Base-by-base conservation (phyloP, 208 protist genomes). In the Chromosphaera perkinsii region DNA sequence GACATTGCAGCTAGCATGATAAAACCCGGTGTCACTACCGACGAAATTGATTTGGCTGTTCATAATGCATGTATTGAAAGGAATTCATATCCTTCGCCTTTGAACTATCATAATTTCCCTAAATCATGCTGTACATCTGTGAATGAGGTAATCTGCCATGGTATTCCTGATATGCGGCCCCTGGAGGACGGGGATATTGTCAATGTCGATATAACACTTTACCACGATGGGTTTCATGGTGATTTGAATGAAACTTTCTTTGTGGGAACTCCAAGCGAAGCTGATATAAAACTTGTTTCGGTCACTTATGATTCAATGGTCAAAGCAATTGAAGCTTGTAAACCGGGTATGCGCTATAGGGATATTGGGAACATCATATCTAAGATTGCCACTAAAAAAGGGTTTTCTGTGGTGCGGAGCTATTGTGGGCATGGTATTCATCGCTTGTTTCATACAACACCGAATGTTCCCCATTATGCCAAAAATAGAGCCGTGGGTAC, bases 81-180 rank as follows among this genome's bases (percentile, higher is more conserved):
- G 29, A 65, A 81, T 48, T 90, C 91, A 72, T 99, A 98, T 76
- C 96, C 96, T 12, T 97, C 94, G 0, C 94, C 96, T 32, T 85
- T 99, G 20, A 97, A 97, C 78, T 99, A 99, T 77, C 88, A 92
- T 76, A 84, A 85, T 59, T 98, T 98, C 74, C 94, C 94, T 58
- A 98, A 98, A 80, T 95, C 90, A 27, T 88, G 92, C 40, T 98
- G 95, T 80, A 97, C 94, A 52, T 85, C 70, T 20, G 56, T 79
- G 17, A 69, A 69, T 24, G 37, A 48, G 22, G 51, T 51, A 4
- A 80, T 88, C 48, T 88, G 84, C 66, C 84, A 88, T 51, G 84
- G 81, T 69, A 98, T 98, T 65, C 95, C 95, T 33, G 95, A 99
- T 75, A 75, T 66, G 60, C 77, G 91, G 27, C 80, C 84, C 32